Base-by-base conservation (phyloP, 1,284 basidiomycete genomes). In the Trichosporon faecale region DNA sequence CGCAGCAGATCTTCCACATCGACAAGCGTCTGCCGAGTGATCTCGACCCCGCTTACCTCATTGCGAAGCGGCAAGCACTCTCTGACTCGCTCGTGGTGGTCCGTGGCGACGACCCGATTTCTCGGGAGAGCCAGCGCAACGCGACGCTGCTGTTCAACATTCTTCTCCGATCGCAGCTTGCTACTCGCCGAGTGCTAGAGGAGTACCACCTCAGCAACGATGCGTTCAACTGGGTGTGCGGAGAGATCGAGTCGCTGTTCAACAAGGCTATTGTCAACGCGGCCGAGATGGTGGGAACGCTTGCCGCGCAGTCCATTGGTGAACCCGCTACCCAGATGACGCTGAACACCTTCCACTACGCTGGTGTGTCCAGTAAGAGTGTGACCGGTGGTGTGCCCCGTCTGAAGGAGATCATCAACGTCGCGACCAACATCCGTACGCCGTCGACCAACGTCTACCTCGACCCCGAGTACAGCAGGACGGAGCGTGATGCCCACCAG, bases 281-380 rank as follows among this genome's bases (percentile, higher is more conserved):
- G 0, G 95, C 96, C 66, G 97, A 99, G 85, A 99, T 99, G 97
- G 99, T 97, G 76, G 97, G 97, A 64, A 98, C 95, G 0, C 88
- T 99, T 16, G 92, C 97, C 44, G 97, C 97, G 0, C 97, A 99
- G 85, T 98, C 95, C 4, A 99, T 99, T 75, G 97, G 97, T 84
- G 97, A 99, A 86, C 97, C 97, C 0, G 97, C 97, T 2, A 99
- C 97, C 1, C 95, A 98, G 85, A 98, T 98, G 95, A 99, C 97
- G 33, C 86, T 99, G 75, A 99, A 99, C 83, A 99, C 97, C 9
- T 98, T 98, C 91, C 95, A 98, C 85, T 98, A 97, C 82, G 95
- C 95, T 75, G 95, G 95, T 91, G 95, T 98, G 31, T 95, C 95
- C 29, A 93, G 91, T 80, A 98, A 98, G 86, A 95, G 95, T 85